phyloP scores from a whole-genome alignment of 371 early-diverging fungal species.

The Syncephalastrum contaminatum region DNA sequence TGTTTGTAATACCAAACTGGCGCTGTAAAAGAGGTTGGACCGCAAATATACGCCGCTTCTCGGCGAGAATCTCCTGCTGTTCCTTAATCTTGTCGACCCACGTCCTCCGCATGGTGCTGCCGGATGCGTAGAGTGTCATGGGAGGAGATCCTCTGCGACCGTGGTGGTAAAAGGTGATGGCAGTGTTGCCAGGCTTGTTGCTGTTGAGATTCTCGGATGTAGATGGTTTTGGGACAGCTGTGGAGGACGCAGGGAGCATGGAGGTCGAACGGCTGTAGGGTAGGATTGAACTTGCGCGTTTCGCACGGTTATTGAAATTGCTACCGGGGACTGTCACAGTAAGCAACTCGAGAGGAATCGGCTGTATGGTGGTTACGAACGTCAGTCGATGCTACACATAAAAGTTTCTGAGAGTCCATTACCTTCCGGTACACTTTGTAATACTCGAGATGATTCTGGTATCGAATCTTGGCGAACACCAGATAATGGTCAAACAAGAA shows the following conservation, averaged over 20 bases:
- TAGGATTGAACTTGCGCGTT: slow-evolving; percentile 35
- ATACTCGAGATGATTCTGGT: slow-evolving; percentile 29
- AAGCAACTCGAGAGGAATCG: slow-evolving; percentile 24
- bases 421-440: slow-evolving; percentile 39
- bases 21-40: slow-evolving; percentile 23
- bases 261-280: slow-evolving; percentile 31
- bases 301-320: slow-evolving; percentile 15
- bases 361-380: slow-evolving; percentile 5
- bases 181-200: slow-evolving; percentile 71
- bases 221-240: slow-evolving; percentile 12
- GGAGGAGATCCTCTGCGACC: slow-evolving; percentile 67
- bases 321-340: slow-evolving; percentile 12
- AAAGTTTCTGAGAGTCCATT: not conserved
- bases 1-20: slow-evolving; percentile 17
- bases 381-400: not conserved
- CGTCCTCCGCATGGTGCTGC: slow-evolving; percentile 69
- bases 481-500: slow-evolving; percentile 89
- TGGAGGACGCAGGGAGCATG: slow-evolving; percentile 28
- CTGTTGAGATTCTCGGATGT: slow-evolving; percentile 41
- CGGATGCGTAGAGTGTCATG: slow-evolving; percentile 70
- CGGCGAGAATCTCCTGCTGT: slow-evolving; percentile 35
- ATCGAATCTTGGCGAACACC: slow-evolving; percentile 71
- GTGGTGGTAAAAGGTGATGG: slow-evolving; percentile 74
- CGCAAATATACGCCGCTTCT: slow-evolving; percentile 48
- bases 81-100: slow-evolving; percentile 83